Percentiles rank a stretch among this genome's conserved stretches.
Conservation (phyloP, 2,329 filamentous ascomycete species). For the Niveomyces coronatus region DNA sequence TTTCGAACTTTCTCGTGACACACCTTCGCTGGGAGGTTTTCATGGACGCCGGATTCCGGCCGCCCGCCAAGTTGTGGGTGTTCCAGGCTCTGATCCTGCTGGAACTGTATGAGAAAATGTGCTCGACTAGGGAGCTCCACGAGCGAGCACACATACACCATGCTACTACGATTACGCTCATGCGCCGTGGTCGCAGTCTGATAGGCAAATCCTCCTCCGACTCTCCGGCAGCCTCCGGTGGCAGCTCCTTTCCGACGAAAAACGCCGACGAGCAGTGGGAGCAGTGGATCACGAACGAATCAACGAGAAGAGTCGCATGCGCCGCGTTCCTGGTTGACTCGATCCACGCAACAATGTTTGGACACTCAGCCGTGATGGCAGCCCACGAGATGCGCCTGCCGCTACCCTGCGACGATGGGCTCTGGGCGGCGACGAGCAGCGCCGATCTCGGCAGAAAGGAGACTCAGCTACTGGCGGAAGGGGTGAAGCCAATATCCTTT, state of each 20-base stretch:
- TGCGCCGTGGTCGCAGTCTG: constrained; percentile 85
- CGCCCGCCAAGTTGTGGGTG: constrained; percentile 90
- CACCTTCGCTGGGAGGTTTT: constrained; percentile 95
- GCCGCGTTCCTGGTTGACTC: constrained; percentile 93
- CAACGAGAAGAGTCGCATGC: constrained; percentile 81
- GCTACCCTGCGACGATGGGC: constrained; percentile 80
- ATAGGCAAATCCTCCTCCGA: constrained; percentile 79
- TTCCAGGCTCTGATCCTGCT: constrained; percentile 85
- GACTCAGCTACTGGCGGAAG: constrained; percentile 66
- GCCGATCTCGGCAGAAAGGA: constrained; percentile 80
- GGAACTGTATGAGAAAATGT: constrained; percentile 97
- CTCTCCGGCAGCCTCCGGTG: constrained; percentile 66
- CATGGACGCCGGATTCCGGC: constrained; percentile 78
- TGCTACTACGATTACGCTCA: constrained; percentile 86
- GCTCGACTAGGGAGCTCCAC: constrained; percentile 81
- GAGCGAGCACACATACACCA: constrained; percentile 96
- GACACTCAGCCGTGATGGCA: constrained; percentile 93
- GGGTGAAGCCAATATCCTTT: constrained; percentile 77
- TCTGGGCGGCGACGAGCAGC: constrained; percentile 86
- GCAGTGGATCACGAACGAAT: constrained; percentile 90
- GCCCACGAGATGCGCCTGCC: constrained; percentile 90
- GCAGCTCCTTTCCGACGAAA: constrained; percentile 54
- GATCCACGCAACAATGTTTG: constrained; percentile 95
- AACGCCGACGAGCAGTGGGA: constrained; percentile 89
- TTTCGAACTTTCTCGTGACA: constrained; percentile 86